Percentiles rank a stretch among this genome's conserved stretches.
Conservation (phyloP, 345 rosid genomes). For the Viola odorata region DNA sequence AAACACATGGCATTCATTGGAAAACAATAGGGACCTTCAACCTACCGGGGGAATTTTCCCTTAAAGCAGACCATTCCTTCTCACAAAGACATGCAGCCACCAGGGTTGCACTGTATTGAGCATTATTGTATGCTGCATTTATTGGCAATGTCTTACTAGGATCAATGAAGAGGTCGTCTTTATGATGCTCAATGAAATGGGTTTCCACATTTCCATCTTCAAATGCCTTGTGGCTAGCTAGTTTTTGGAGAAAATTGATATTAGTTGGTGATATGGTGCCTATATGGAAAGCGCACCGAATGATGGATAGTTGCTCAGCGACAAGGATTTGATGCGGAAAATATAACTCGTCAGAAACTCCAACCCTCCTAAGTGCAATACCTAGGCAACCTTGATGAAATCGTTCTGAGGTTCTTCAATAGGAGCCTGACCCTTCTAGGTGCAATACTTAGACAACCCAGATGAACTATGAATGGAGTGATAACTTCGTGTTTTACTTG, state of each 20-base stretch:
- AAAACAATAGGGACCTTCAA: constrained; percentile 21
- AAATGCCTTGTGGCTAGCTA: constrained; percentile 70
- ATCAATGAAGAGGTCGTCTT: constrained; percentile 64
- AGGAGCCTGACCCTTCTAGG: no score
- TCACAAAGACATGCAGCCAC: constrained; percentile 75
- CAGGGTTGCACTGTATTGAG: constrained; percentile 49
- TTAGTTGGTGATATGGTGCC: no score
- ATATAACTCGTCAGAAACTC: no score
- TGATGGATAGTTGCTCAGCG: no score
- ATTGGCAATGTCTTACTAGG: constrained; percentile 41
- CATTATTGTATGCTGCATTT: constrained; percentile 40
- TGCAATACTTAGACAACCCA: no score
- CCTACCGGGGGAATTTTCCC: constrained; percentile 45
- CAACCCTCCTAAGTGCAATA: no score
- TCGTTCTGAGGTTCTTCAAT: no score
- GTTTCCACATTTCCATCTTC: constrained; percentile 82
- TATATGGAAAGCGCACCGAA: no score
- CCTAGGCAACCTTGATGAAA: no score
- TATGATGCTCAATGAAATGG: constrained; percentile 81
- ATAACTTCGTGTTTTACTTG: no score
- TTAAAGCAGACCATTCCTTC: constrained; percentile 41
- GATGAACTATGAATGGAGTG: no score
- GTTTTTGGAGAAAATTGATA: constrained; percentile 70
- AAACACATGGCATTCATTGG: constrained; percentile 7
- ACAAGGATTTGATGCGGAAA: no score